Evolutionary conservation across 352 stramenopile genomes (phyloP).

Genomic region (Pythium guiyangense): DNA sequence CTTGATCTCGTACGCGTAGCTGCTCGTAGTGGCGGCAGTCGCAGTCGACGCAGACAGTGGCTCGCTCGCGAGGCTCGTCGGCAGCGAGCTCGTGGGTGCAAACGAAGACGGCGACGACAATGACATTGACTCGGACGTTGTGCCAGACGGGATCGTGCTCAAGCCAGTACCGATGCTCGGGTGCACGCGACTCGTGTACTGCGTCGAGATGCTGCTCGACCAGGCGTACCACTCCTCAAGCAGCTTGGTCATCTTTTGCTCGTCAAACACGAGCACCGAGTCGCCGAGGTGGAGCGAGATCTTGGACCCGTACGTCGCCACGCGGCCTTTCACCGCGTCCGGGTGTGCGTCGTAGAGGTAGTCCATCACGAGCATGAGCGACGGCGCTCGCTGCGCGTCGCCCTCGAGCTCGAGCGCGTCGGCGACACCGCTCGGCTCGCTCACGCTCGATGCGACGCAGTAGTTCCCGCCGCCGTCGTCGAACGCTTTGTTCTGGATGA

Average conservation of each 20-base stretch:
- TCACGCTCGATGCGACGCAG: constrained; percentile 78
- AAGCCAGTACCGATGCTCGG: constrained; percentile 18
- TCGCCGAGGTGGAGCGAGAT: constrained; percentile 59
- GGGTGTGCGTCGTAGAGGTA: constrained; percentile 65
- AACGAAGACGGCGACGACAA: constrained; percentile 11
- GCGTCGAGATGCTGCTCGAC: constrained; percentile 42
- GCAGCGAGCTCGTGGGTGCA: constrained; percentile 12
- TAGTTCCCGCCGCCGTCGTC: constrained; percentile 32
- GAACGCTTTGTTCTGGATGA: constrained; percentile 61
- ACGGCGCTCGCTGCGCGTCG: constrained; percentile 11
- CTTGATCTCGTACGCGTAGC: constrained; percentile 75
- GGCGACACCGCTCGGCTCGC: constrained; percentile 10
- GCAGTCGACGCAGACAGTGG: neutral
- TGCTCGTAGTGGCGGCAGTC: constrained; percentile 17
- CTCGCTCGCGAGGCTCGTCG: constrained; percentile 23
- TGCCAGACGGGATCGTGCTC: constrained; percentile 12
- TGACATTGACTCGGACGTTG: constrained; percentile 5
- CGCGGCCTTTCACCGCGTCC: constrained; percentile 32
- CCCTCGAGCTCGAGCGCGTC: constrained; percentile 2
- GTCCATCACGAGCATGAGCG: constrained; percentile 61
- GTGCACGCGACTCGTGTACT: constrained; percentile 27
- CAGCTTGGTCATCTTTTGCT: constrained; percentile 61
- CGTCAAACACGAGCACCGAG: constrained; percentile 68
- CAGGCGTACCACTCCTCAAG: constrained; percentile 64
- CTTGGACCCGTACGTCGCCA: constrained; percentile 71